Evolutionary conservation across 768 basidiomycete species (phyloP).

Genomic region (Sarcodon aspratus): DNA sequence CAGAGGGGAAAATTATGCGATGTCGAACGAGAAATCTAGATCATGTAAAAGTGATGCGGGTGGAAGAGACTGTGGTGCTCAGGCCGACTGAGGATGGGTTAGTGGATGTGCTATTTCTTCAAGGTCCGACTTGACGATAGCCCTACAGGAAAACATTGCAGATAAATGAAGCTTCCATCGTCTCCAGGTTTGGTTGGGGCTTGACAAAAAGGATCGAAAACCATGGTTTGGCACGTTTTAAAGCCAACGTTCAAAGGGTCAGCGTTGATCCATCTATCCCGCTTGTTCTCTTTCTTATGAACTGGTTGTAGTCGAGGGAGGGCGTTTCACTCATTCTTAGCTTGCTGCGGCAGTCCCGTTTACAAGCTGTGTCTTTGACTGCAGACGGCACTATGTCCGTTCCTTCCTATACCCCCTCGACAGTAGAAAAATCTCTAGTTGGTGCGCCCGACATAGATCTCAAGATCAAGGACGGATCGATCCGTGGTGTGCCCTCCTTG

Average conservation of each 20-base stretch:
- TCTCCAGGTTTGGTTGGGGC: constrained; percentile 88
- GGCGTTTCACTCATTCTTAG: constrained; percentile 77
- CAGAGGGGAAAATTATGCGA: constrained; percentile 60
- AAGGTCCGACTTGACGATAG: background rate
- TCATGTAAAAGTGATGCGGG: constrained; percentile 89
- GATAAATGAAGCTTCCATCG: constrained; percentile 74
- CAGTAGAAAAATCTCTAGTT: background rate
- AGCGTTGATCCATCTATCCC: constrained; percentile 14
- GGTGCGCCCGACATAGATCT: background rate
- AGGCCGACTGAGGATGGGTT: constrained; percentile 66
- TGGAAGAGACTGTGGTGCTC: constrained; percentile 73
- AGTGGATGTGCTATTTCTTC: constrained; percentile 3
- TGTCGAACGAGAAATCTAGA: constrained; percentile 86
- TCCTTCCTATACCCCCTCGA: background rate
- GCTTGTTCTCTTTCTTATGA: constrained; percentile 4
- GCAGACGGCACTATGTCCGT: constrained; percentile 11
- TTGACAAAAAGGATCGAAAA: constrained; percentile 80
- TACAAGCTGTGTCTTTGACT: constrained; percentile 32
- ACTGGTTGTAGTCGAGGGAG: constrained; percentile 57
- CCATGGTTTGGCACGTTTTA: constrained; percentile 76
- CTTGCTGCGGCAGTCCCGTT: constrained; percentile 69
- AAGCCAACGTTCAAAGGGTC: constrained; percentile 78
- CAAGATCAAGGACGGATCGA: no score
- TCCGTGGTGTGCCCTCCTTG: no score
- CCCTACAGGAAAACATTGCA: constrained; percentile 63